These are phyloP conservation scores for Sequoia sempervirens DNA, from an alignment of 75 land plant species.

Conservation along the genomic window DNA sequence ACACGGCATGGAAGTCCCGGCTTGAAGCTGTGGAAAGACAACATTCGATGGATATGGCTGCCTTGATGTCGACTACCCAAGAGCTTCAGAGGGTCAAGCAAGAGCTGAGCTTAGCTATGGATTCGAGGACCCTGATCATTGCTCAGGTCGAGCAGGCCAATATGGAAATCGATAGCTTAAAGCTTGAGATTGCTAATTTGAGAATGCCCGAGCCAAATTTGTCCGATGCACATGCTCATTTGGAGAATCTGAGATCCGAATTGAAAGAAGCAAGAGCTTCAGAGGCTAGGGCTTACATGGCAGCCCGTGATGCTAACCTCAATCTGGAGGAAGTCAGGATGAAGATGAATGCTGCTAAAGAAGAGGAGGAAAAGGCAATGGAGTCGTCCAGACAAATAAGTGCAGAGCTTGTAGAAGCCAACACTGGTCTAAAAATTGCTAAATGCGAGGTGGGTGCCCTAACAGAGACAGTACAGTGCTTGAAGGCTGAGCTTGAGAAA, in stretches of 20 bases:
- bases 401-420: conserved; percentile 37
- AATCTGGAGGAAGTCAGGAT: conserved; percentile 30
- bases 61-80: conserved; percentile 37
- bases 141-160: conserved; percentile 32
- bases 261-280: conserved; percentile 31
- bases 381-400: conserved; percentile 20
- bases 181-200: conserved; percentile 19
- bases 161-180: conserved; percentile 35
- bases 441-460: background rate
- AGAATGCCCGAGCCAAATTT: conserved; percentile 8
- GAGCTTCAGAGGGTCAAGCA: conserved; percentile 49
- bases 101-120: conserved; percentile 35
- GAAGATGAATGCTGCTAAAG: conserved; percentile 20
- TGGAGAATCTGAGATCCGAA: conserved; percentile 39
- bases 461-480: background rate
- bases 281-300: conserved; percentile 24
- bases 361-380: conserved; percentile 26
- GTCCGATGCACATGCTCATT: conserved; percentile 20
- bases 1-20: conserved; percentile 51
- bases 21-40: conserved; percentile 55
- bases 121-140: conserved; percentile 25
- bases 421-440: conserved; percentile 3
- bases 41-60: conserved; percentile 42
- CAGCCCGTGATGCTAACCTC: conserved; percentile 19
- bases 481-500: conserved; percentile 11